These are phyloP conservation scores for Podila epicladia DNA, from an alignment of 192 early-diverging fungal species.

Conservation along the genomic window DNA sequence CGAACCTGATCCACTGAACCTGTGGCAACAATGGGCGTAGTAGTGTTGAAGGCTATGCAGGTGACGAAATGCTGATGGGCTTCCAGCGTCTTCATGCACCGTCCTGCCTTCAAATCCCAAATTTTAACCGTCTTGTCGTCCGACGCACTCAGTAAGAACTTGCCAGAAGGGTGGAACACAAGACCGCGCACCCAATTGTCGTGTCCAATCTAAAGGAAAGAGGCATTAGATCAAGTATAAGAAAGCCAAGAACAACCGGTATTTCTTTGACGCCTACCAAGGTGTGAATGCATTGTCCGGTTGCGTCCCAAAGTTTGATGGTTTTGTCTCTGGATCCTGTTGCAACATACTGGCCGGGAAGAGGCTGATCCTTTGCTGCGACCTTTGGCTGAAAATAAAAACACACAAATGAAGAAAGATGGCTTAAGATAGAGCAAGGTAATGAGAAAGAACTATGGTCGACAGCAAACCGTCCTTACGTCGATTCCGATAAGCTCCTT, in stretches of 20 bases:
- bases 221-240: constrained; percentile 5
- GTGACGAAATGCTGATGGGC: constrained; percentile 93
- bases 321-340: constrained; percentile 94
- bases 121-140: constrained; percentile 93
- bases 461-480: constrained; percentile 23
- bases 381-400: constrained; percentile 44
- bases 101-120: constrained; percentile 89
- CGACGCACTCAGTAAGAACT: constrained; percentile 81
- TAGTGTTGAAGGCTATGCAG: constrained; percentile 76
- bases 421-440: too few relatives aligned
- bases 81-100: constrained; percentile 84
- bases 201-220: constrained; percentile 73
- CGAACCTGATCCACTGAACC: constrained; percentile 80
- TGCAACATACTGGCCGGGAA: constrained; percentile 75
- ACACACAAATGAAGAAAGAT: not conserved
- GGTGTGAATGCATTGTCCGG: constrained; percentile 75
- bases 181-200: constrained; percentile 95
- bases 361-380: constrained; percentile 51
- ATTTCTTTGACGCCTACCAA: constrained; percentile 62
- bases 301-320: constrained; percentile 86
- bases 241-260: not conserved
- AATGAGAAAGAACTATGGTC: not conserved
- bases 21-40: constrained; percentile 81
- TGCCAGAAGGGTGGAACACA: constrained; percentile 85
- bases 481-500: constrained; percentile 75